A percentile compares a stretch with the other conserved stretches of the same genome.
phyloP scores from a whole-genome alignment of 2,329 filamentous ascomycete genomes.

The Colletotrichum viniferum region DNA sequence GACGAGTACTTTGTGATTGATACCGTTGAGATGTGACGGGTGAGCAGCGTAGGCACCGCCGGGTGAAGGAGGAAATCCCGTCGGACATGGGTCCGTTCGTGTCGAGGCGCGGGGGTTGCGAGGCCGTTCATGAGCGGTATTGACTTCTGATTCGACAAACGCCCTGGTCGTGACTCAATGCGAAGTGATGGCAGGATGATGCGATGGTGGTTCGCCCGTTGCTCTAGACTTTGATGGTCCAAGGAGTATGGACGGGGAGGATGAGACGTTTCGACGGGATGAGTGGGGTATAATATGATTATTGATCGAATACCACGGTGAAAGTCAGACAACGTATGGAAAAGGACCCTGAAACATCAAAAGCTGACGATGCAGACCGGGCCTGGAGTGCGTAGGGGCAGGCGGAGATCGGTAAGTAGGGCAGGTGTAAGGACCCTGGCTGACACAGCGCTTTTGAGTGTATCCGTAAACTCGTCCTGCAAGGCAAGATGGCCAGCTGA shows the following conservation, averaged over 20 bases:
- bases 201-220: not conserved
- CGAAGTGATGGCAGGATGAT: constrained; percentile 15
- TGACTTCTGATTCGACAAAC: not conserved
- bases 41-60: not conserved
- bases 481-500: not conserved
- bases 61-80: not conserved
- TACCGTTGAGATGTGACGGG: not conserved
- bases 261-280: not conserved
- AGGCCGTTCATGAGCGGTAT: not conserved
- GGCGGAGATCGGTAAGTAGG: not conserved
- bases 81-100: not conserved
- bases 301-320: not conserved
- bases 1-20: not conserved
- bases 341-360: not conserved
- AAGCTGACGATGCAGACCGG: not conserved
- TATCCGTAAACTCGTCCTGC: not conserved
- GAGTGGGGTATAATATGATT: not conserved
- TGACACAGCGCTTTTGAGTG: not conserved
- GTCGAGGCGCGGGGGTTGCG: not conserved
- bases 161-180: constrained; percentile 13
- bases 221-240: not conserved
- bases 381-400: not conserved
- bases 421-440: not conserved
- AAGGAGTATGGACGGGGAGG: not conserved
- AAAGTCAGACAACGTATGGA: not conserved